These are phyloP conservation scores for Trypanosoma theileri DNA, from an alignment of 208 protist genomes.

Conservation along the genomic window DNA sequence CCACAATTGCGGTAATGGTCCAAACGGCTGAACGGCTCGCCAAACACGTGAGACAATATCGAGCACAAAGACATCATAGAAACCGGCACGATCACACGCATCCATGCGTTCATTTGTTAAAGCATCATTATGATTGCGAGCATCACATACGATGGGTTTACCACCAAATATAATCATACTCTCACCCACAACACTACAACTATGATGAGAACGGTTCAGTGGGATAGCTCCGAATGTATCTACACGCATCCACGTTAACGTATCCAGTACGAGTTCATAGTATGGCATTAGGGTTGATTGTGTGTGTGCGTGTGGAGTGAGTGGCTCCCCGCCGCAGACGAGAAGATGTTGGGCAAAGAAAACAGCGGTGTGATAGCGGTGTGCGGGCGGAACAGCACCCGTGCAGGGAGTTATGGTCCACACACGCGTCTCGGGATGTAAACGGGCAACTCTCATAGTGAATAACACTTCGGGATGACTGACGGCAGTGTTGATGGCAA, in stretches of 20 bases:
- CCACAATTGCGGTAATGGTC: slow-evolving; percentile 19
- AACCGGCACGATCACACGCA: slow-evolving; percentile 18
- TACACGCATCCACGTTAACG: slow-evolving; percentile 25
- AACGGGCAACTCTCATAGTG: neutral
- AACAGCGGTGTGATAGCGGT: slow-evolving; percentile 8
- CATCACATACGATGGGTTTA: slow-evolving; percentile 13
- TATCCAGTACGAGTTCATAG: slow-evolving; percentile 33
- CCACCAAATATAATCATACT: slow-evolving; percentile 31
- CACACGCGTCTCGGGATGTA: slow-evolving; percentile 10
- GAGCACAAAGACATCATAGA: slow-evolving; percentile 35
- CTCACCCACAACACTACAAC: slow-evolving; percentile 18
- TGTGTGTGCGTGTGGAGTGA: neutral
- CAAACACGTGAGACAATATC: slow-evolving; percentile 30
- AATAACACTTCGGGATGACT: slow-evolving; percentile 11
- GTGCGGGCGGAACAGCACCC: slow-evolving; percentile 19
- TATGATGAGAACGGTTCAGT: slow-evolving; percentile 32
- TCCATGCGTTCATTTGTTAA: slow-evolving; percentile 18
- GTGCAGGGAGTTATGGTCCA: slow-evolving; percentile 21
- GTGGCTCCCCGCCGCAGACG: slow-evolving; percentile 24
- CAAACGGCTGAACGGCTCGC: slow-evolving; percentile 5
- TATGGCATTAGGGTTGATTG: slow-evolving; percentile 12
- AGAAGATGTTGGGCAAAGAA: slow-evolving; percentile 20
- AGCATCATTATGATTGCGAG: neutral
- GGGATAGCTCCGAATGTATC: slow-evolving; percentile 27
- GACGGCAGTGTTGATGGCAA: neutral